Evolutionary conservation across 306 rosid species (phyloP).

Genomic region (Acmispon strigosus): DNA sequence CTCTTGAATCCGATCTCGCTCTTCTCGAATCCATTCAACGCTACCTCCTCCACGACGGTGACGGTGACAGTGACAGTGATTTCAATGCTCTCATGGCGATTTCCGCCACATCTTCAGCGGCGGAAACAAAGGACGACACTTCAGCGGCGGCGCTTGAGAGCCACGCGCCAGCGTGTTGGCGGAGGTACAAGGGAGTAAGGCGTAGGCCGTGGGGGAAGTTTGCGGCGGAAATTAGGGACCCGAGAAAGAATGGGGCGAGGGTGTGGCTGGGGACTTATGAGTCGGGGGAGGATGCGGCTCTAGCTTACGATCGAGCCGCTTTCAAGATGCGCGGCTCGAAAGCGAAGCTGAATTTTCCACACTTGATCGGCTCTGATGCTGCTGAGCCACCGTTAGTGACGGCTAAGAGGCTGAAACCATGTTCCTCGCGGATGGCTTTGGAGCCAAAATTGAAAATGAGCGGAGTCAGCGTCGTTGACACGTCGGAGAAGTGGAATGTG

Average conservation of each 20-base stretch:
- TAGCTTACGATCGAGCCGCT: too few relatives aligned
- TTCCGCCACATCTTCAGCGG: background rate
- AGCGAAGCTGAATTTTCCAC: too few relatives aligned
- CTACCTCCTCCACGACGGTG: conserved; percentile 10
- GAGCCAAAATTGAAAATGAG: background rate
- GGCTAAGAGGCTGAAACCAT: too few relatives aligned
- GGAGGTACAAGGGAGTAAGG: conserved; percentile 48
- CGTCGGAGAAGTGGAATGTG: background rate
- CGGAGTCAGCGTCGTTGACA: background rate
- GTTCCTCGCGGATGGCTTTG: too few relatives aligned
- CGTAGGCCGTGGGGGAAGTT: conserved; percentile 66
- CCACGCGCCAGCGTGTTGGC: background rate
- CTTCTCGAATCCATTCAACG: conserved; percentile 23
- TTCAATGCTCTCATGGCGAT: background rate
- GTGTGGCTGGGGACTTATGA: conserved; percentile 67
- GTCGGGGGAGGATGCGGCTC: too few relatives aligned
- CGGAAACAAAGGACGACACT: too few relatives aligned
- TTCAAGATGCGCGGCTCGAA: too few relatives aligned
- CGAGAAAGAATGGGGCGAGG: conserved; percentile 40
- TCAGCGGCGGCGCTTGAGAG: too few relatives aligned
- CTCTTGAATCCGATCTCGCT: conserved; percentile 3
- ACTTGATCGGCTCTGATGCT: too few relatives aligned
- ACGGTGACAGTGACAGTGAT: background rate
- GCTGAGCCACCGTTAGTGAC: too few relatives aligned
- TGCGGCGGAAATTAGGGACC: conserved; percentile 50